Evolutionary conservation across 2,329 filamentous ascomycete species (phyloP).

Genomic region (Microsporum ferrugineum): DNA sequence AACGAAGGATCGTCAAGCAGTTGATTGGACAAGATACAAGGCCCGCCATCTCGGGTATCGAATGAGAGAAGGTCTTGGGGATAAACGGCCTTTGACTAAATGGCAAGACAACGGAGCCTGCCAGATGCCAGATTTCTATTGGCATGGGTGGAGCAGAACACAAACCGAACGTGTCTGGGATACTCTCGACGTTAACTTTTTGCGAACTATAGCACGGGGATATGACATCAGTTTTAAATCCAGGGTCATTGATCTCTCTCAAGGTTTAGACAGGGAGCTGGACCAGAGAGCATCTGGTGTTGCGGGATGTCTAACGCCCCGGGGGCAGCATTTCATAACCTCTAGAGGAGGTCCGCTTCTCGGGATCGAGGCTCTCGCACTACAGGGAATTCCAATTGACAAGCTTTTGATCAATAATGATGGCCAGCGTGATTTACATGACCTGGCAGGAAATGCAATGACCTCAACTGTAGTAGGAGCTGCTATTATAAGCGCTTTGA

Average conservation of each 20-base stretch:
- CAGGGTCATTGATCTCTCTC: conserved; percentile 51
- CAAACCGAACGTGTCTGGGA: conserved; percentile 54
- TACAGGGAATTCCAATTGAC: conserved; percentile 58
- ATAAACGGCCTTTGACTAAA: conserved; percentile 46
- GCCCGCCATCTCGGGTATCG: conserved; percentile 50
- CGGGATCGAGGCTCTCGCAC: conserved; percentile 50
- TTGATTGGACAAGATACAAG: conserved; percentile 38
- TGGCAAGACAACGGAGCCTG: conserved; percentile 47
- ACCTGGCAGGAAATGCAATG: conserved; percentile 73
- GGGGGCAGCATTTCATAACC: conserved; percentile 50
- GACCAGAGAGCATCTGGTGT: conserved; percentile 44
- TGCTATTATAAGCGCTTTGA: conserved; percentile 49
- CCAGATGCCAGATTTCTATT: conserved; percentile 45
- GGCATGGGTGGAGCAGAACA: conserved; percentile 39
- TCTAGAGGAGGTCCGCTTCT: conserved; percentile 49
- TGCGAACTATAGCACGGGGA: conserved; percentile 39
- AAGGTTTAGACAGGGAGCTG: conserved; percentile 55
- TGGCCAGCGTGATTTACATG: conserved; percentile 49
- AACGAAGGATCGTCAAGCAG: conserved; percentile 18
- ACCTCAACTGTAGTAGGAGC: conserved; percentile 58
- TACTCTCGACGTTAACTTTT: conserved; percentile 50
- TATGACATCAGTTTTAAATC: conserved; percentile 51
- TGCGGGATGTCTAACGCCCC: conserved; percentile 57
- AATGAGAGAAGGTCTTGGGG: conserved; percentile 40
- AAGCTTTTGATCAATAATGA: conserved; percentile 55